Percentiles rank a stretch among this genome's conserved stretches.
Evolutionary conservation across 768 basidiomycete genomes (phyloP).

Genomic region (Boletus fagicola): DNA sequence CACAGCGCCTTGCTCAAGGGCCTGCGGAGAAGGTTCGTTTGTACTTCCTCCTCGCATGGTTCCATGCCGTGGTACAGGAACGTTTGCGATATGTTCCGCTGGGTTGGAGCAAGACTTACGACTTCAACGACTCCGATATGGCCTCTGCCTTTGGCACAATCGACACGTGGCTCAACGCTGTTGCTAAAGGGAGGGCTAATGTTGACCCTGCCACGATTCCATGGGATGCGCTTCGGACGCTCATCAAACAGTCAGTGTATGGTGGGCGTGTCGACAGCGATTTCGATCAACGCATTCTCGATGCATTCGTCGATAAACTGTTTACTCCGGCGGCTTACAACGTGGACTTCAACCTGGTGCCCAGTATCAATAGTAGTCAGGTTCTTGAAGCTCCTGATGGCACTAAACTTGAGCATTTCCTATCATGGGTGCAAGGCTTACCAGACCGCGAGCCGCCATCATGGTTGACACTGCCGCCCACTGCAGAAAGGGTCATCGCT

Average conservation of each 20-base stretch:
- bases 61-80: constrained; percentile 97
- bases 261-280: constrained; percentile 93
- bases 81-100: constrained; percentile 93
- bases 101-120: constrained; percentile 96
- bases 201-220: constrained; percentile 90
- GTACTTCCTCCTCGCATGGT: constrained; percentile 97
- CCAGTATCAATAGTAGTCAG: constrained; percentile 53
- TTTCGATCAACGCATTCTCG: constrained; percentile 89
- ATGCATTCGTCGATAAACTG: constrained; percentile 88
- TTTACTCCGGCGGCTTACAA: constrained; percentile 91
- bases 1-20: constrained; percentile 73
- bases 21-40: constrained; percentile 91
- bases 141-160: constrained; percentile 89
- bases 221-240: constrained; percentile 90
- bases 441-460: constrained; percentile 93
- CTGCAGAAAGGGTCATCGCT: constrained; percentile 91
- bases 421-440: constrained; percentile 83
- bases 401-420: constrained; percentile 87
- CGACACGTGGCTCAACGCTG: constrained; percentile 79
- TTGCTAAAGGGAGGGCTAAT: constrained; percentile 87
- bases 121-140: constrained; percentile 99
- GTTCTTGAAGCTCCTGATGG: constrained; percentile 81
- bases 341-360: constrained; percentile 87
- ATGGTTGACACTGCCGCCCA: constrained; percentile 91
- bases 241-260: constrained; percentile 96